A percentile compares a stretch with the other conserved stretches of the same genome.
Evolutionary conservation across 2,329 filamentous ascomycete species (phyloP).

Genomic region (Ceratocystis huliohia): DNA sequence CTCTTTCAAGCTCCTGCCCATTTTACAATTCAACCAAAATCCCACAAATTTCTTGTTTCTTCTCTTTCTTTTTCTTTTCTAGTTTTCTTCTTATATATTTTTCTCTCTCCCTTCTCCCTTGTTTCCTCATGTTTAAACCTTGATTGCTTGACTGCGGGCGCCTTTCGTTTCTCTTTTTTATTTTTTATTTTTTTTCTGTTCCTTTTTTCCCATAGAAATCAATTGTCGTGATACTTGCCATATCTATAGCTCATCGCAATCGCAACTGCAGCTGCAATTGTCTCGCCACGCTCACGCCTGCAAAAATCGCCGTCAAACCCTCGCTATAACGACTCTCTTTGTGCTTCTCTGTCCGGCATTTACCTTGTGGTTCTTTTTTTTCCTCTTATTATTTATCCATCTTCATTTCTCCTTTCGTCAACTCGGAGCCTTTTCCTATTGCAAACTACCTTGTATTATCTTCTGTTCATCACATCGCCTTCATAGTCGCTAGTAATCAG

Average conservation of each 20-base stretch:
- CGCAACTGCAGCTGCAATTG: neutral
- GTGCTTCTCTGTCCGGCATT: neutral
- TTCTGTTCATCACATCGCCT: neutral
- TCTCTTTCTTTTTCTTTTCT: conserved; percentile 5
- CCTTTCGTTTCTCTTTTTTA: neutral
- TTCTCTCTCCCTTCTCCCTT: neutral
- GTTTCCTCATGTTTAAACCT: conserved; percentile 7
- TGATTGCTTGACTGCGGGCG: conserved; percentile 3
- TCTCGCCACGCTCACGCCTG: neutral
- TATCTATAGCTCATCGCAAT: neutral
- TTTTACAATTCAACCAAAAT: neutral
- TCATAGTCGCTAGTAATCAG: neutral
- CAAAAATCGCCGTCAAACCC: neutral
- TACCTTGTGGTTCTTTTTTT: neutral
- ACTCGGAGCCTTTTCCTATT: neutral
- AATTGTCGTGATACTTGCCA: neutral
- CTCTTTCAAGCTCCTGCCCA: too few relatives aligned
- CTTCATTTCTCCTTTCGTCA: neutral
- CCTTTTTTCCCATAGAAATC: neutral
- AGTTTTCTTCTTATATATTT: conserved; percentile 5
- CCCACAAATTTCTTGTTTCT: conserved; percentile 3
- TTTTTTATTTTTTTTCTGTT: neutral
- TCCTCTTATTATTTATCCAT: too few relatives aligned
- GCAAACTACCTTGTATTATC: neutral
- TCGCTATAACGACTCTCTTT: neutral